Base-by-base conservation (phyloP, 1,284 basidiomycete species). In the Ustilago curta region DNA sequence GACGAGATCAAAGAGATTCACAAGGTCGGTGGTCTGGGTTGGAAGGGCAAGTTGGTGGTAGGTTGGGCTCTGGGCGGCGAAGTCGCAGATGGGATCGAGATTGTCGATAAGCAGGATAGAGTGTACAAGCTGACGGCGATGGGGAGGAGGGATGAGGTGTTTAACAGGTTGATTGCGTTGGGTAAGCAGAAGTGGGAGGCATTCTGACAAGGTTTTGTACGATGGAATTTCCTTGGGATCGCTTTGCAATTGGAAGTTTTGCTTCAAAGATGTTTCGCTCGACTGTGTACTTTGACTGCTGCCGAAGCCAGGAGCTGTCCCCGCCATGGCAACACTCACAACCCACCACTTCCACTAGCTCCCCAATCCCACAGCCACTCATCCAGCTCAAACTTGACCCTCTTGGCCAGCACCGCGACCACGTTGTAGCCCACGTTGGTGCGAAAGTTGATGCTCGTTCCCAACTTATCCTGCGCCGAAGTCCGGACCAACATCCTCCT, bases 11-110 rank as follows among this genome's bases (percentile, higher is more conserved):
- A 61, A 27, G 79, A 79, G 51, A 59, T 84, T 8, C 70, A 72
- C 64, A 85, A 85, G 63, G 59, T 84, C 7, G 84, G 84, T 16
- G 84, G 84, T 2, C 56, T 85, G 23, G 84, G 84, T 6, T 85
- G 80, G 78, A 85, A 85, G 74, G 77, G 74, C 6, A 85, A 84
- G 60, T 62, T 85, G 19, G 61, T 84, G 7, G 78, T 76, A 2
- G 75, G 76, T 6, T 82, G 80, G 79, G 79, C 79, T 0, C 40
- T 81, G 50, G 75, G 76, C 7, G 54, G 66, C 25, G 75, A 76
- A 27, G 70, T 81, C 2, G 75, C 79, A 3, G 79, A 81, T 56
- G 79, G 77, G 0, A 57, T 81, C 14, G 77, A 81, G 48, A 71
- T 81, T 8, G 52, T 65, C n/a, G 80, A 79, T 23, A 72, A 58